Conservation (phyloP, 345 rosid genomes). For the Odontarrhena argentea region DNA sequence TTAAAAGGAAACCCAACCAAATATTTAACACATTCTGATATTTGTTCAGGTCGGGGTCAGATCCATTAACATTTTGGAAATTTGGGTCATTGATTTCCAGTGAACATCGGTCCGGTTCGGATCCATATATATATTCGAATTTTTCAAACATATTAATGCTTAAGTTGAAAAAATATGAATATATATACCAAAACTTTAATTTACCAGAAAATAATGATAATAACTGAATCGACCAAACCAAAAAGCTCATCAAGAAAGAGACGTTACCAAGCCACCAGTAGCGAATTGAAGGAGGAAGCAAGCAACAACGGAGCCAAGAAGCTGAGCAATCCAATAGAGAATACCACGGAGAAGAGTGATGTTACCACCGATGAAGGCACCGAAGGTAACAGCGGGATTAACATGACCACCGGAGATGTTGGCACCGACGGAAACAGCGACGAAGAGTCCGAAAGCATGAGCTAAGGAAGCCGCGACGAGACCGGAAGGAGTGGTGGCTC, state of each 20-base stretch:
- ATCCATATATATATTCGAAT: too few species aligned
- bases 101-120: too few species aligned
- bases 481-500: slow-evolving; percentile 72
- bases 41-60: too few species aligned
- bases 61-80: too few species aligned
- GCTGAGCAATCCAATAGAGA: slow-evolving; percentile 88
- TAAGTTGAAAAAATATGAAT: not conserved
- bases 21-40: not conserved
- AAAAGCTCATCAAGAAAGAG: slow-evolving; percentile 6
- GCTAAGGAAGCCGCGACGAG: slow-evolving; percentile 79
- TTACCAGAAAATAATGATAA: not conserved
- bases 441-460: slow-evolving; percentile 82
- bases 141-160: too few species aligned
- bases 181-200: not conserved
- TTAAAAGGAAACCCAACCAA: not conserved
- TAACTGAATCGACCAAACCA: not conserved
- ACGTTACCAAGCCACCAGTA: slow-evolving; percentile 68
- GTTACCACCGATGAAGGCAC: slow-evolving; percentile 85
- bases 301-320: slow-evolving; percentile 78
- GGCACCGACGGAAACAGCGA: slow-evolving; percentile 73
- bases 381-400: slow-evolving; percentile 92
- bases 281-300: slow-evolving; percentile 76
- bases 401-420: slow-evolving; percentile 96
- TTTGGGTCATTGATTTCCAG: too few species aligned
- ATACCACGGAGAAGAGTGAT: slow-evolving; percentile 84